Base-by-base conservation (phyloP, 1,284 basidiomycete species). In the Marasmius oreades region DNA sequence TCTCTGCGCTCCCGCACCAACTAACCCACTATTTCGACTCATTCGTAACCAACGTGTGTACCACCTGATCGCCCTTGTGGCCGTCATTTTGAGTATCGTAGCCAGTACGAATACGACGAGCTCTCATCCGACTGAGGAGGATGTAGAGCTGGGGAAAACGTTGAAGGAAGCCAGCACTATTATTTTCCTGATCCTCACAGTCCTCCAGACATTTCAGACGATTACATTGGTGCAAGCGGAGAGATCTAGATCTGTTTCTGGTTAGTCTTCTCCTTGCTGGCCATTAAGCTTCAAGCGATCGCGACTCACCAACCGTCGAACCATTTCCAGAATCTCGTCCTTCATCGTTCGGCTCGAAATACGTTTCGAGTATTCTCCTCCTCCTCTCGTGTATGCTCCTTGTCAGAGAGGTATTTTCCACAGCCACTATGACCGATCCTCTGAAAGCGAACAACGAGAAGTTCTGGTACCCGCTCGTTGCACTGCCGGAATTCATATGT, bases 381-480 rank as follows among this genome's bases (percentile, higher is more conserved):
- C 26, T 65, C 51, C 73, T 80, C 48, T 68, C 74, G 6, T 11
- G 71, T 1, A 62, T 79, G 14, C 66, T 80, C 47, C 67, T 80
- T 23, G 54, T 72, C 22, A 73, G 78, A 20, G 74, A 79, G 57
- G 61, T 67, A 1, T 80, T 77, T 68, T 67, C 70, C 44, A 62
- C 65, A 5, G 74, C 69, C 8, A 77, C 77, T 1, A 52, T 71
- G 18, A 62, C 61, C 42, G 51, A 71, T 51, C 2, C 42, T 3
- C 12, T 61, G 0, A 68, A 62, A 55, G 70, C 73, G 58, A 68
- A 72, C 39, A 65, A 75, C 24, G 78, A 81, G 59, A 62, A 67
- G 26, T 67, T 71, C 44, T 81, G 76, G 75, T 81, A 79, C 56
- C 77, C 78, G 1, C 67, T 81, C 7, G 63, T 75, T 2, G 77